These are phyloP conservation scores for Sutorius eximius DNA, from an alignment of 1,284 basidiomycete species.

Conservation along the genomic window DNA sequence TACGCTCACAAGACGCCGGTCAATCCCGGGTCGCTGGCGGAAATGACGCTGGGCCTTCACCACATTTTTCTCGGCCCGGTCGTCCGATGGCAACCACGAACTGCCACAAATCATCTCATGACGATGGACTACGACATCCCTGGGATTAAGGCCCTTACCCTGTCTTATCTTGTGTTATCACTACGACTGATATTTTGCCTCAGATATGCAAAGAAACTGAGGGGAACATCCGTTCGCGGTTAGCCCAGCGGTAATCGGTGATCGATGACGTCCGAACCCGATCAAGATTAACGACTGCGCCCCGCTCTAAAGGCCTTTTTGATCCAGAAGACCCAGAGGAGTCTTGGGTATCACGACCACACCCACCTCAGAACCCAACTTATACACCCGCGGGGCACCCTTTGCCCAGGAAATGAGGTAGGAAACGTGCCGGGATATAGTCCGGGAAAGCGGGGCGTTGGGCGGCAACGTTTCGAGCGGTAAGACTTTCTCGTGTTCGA, in stretches of 20 bases:
- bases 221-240: not conserved
- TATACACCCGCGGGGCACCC: not conserved
- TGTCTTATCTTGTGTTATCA: not conserved
- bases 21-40: not conserved
- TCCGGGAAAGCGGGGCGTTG: not conserved
- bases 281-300: not conserved
- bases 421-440: not conserved
- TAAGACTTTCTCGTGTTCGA: not conserved
- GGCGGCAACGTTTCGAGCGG: not conserved
- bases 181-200: not conserved
- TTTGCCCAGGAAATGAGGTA: conserved; percentile 9
- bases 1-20: not conserved
- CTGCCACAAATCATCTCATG: not conserved
- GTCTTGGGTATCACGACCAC: not conserved
- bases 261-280: not conserved
- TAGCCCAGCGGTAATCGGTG: not conserved
- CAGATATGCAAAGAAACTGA: not conserved
- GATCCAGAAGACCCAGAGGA: not conserved
- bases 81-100: not conserved
- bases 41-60: not conserved
- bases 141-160: not conserved
- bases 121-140: not conserved
- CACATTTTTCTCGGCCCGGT: not conserved
- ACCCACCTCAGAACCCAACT: no score
- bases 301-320: not conserved